Conservation (phyloP, 2,329 filamentous ascomycete genomes). For the Biscogniauxia sp. region DNA sequence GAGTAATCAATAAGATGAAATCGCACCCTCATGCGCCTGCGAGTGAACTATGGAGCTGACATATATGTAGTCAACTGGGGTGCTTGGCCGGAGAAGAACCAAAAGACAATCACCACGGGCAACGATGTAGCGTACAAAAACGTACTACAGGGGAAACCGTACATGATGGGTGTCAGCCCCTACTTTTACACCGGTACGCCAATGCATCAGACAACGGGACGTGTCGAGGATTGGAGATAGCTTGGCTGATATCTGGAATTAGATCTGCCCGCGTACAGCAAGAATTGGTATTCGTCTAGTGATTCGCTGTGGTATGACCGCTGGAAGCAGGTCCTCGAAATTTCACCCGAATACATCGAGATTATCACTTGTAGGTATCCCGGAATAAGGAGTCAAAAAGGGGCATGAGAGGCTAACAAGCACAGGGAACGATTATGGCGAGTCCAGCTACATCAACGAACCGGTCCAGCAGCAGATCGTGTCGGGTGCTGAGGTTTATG, state of each 20-base stretch:
- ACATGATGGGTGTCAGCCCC: slow-evolving; percentile 48
- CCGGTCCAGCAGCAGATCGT: slow-evolving; percentile 43
- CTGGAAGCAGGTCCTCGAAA: slow-evolving; percentile 50
- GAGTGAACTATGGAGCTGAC: slow-evolving; percentile 5
- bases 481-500: slow-evolving; percentile 46
- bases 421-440: slow-evolving; percentile 56
- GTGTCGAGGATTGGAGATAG: not conserved
- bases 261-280: slow-evolving; percentile 46
- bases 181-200: slow-evolving; percentile 38
- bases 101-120: slow-evolving; percentile 36
- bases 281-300: slow-evolving; percentile 54
- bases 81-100: slow-evolving; percentile 45
- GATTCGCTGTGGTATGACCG: slow-evolving; percentile 55
- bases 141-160: slow-evolving; percentile 40
- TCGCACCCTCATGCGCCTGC: slow-evolving; percentile 22
- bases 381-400: not conserved
- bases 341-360: slow-evolving; percentile 51
- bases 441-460: slow-evolving; percentile 55
- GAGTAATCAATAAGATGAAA: slow-evolving; percentile 7
- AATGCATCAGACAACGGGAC: slow-evolving; percentile 1
- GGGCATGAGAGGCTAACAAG: slow-evolving; percentile 8
- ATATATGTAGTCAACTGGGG: slow-evolving; percentile 43
- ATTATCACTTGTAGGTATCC: slow-evolving; percentile 48
- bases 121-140: slow-evolving; percentile 40
- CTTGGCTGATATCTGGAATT: not conserved